phyloP scores from a whole-genome alignment of 2,329 filamentous ascomycete genomes.

The Stachybotrys echinatus region DNA sequence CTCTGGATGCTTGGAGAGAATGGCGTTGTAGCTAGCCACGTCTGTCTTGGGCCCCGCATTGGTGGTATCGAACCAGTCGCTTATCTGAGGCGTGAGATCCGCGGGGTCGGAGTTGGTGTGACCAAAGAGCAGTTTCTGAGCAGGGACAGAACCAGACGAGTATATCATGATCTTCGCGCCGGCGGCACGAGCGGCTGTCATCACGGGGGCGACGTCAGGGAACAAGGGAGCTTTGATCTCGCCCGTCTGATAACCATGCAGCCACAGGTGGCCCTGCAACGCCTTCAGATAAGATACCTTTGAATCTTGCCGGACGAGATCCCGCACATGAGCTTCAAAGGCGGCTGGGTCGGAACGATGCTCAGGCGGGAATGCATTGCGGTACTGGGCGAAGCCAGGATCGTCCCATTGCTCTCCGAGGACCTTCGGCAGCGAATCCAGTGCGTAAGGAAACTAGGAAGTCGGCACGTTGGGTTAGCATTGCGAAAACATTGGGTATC shows the following conservation, averaged over 20 bases:
- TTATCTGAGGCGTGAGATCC: constrained; percentile 56
- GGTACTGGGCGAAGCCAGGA: constrained; percentile 60
- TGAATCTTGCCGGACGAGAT: constrained; percentile 66
- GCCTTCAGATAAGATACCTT: constrained; percentile 75
- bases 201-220: constrained; percentile 62
- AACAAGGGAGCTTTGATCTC: constrained; percentile 69
- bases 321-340: constrained; percentile 61
- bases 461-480: constrained; percentile 7
- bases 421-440: constrained; percentile 58
- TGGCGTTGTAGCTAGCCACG: constrained; percentile 60
- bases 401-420: constrained; percentile 63
- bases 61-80: constrained; percentile 72
- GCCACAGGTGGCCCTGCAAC: constrained; percentile 76
- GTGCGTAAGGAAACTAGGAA: constrained; percentile 81
- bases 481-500: constrained; percentile 10
- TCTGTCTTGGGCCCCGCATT: constrained; percentile 74
- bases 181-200: constrained; percentile 52
- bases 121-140: constrained; percentile 74
- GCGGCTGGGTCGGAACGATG: constrained; percentile 52
- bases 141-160: constrained; percentile 73
- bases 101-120: constrained; percentile 54
- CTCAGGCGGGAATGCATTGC: constrained; percentile 64
- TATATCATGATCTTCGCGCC: constrained; percentile 67
- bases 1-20: constrained; percentile 41
- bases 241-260: constrained; percentile 65